Evolutionary conservation across 208 protist species (phyloP).

Genomic region (Leishmania gerbilli): DNA sequence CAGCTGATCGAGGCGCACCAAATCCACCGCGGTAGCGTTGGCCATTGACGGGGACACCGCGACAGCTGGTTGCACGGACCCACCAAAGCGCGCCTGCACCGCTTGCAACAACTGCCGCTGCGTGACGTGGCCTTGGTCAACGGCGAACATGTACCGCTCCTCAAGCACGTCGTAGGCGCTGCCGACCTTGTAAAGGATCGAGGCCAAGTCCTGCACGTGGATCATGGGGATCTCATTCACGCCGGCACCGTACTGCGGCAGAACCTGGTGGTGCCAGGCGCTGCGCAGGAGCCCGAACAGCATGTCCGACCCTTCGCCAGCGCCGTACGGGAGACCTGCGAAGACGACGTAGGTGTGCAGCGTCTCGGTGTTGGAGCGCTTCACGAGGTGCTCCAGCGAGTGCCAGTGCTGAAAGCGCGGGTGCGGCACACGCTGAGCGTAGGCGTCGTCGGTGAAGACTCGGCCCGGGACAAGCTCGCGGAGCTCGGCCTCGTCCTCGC

Average conservation of each 20-base stretch:
- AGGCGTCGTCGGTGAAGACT: slow-evolving; percentile 90
- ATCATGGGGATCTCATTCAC: slow-evolving; percentile 92
- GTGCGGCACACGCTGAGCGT: slow-evolving; percentile 82
- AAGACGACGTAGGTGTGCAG: slow-evolving; percentile 93
- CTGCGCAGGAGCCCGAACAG: slow-evolving; percentile 63
- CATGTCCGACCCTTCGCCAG: slow-evolving; percentile 66
- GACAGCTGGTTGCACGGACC: slow-evolving; percentile 31
- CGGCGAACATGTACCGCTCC: slow-evolving; percentile 90
- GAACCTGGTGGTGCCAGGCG: slow-evolving; percentile 73
- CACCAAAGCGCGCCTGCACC: slow-evolving; percentile 68
- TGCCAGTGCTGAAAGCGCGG: slow-evolving; percentile 83
- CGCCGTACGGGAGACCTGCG: slow-evolving; percentile 90
- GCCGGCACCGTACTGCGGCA: slow-evolving; percentile 82
- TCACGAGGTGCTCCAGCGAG: slow-evolving; percentile 88
- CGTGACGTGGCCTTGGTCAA: slow-evolving; percentile 89
- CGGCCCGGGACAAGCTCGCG: slow-evolving; percentile 60
- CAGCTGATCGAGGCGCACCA: slow-evolving; percentile 21
- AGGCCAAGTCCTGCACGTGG: slow-evolving; percentile 91
- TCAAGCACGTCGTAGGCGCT: slow-evolving; percentile 73
- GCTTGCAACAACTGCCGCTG: slow-evolving; percentile 73
- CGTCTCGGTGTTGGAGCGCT: slow-evolving; percentile 86
- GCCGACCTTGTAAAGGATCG: slow-evolving; percentile 72
- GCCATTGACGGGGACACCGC: background rate
- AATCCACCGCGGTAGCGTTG: background rate
- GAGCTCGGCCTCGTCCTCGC: slow-evolving; percentile 47